Percentiles rank a stretch among this genome's conserved stretches.
Conservation (phyloP, 306 rosid genomes). For the Fragaria vesca region DNA sequence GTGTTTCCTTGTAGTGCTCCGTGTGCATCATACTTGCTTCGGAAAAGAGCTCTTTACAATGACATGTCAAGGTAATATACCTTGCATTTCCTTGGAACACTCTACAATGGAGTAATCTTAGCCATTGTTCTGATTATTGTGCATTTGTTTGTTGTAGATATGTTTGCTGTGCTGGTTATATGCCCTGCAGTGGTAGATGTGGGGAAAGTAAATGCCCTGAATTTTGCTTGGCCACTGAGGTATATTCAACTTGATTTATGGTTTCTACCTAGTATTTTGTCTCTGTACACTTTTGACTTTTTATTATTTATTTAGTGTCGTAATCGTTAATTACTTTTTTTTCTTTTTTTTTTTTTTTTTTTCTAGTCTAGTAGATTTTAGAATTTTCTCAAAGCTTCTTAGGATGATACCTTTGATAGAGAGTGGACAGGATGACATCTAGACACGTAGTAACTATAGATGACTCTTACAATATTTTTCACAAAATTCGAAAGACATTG, state of each 20-base stretch:
- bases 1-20: slow-evolving; percentile 56
- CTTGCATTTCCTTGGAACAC: slow-evolving; percentile 1
- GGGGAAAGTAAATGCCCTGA: slow-evolving; percentile 90
- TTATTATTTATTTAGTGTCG: neutral
- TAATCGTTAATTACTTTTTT: too few species aligned
- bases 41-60: slow-evolving; percentile 77
- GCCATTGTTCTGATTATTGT: slow-evolving; percentile 9
- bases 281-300: neutral
- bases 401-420: neutral
- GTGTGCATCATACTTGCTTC: slow-evolving; percentile 82
- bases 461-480: neutral
- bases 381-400: too few species aligned
- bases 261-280: neutral
- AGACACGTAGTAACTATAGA: neutral
- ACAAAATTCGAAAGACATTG: neutral
- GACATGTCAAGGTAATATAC: slow-evolving; percentile 82
- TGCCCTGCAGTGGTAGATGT: slow-evolving; percentile 95
- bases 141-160: slow-evolving; percentile 52
- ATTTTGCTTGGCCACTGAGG: slow-evolving; percentile 87
- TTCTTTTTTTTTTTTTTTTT: too few species aligned
- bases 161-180: slow-evolving; percentile 87
- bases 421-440: neutral
- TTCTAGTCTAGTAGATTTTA: neutral
- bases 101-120: neutral
- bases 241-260: slow-evolving; percentile 19